A percentile compares a stretch with the other conserved stretches of the same genome.
Conservation (phyloP, 345 rosid species). For the Trapa bicornis region DNA sequence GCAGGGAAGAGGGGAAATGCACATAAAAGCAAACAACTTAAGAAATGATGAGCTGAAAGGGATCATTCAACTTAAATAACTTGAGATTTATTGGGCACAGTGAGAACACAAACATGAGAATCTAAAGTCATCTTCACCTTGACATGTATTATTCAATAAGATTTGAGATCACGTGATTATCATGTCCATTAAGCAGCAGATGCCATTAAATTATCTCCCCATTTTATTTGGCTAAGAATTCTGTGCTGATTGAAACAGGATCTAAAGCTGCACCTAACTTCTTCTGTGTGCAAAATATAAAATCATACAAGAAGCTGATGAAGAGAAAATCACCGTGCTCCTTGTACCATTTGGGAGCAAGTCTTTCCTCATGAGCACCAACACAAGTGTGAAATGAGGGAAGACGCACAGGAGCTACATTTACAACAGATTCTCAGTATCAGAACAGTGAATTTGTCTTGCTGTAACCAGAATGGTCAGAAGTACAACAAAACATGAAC, state of each 20-base stretch:
- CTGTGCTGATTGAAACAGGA: background rate
- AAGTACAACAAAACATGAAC: background rate
- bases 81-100: background rate
- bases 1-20: background rate
- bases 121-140: background rate
- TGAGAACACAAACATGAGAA: background rate
- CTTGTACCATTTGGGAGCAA: conserved; percentile 84
- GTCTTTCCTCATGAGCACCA: conserved; percentile 81
- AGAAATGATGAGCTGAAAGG: background rate
- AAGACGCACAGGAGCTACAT: conserved; percentile 80
- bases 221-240: background rate
- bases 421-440: conserved; percentile 9
- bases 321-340: conserved; percentile 51
- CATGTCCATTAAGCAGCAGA: background rate
- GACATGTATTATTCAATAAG: background rate
- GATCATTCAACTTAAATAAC: background rate
- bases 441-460: background rate
- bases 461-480: no score
- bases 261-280: background rate
- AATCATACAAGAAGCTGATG: background rate
- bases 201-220: background rate
- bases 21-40: background rate
- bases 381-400: conserved; percentile 98
- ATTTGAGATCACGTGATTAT: background rate
- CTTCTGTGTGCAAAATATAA: background rate